These are phyloP conservation scores for Cercospora nicotianae DNA, from an alignment of 2,329 filamentous ascomycete genomes.

Conservation along the genomic window DNA sequence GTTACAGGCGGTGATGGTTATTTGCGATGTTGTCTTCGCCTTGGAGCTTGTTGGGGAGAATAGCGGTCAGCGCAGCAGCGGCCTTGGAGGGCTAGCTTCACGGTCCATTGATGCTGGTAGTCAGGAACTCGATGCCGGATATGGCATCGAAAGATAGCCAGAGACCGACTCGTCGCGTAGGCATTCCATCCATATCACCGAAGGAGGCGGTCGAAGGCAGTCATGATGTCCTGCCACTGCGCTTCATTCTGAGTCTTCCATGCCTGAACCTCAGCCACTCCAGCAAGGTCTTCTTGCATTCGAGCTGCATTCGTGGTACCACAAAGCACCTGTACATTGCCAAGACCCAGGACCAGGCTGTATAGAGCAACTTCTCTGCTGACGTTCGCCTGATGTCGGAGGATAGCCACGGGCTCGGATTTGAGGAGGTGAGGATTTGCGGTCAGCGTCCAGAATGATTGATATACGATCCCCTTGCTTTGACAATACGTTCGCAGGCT, in stretches of 20 bases:
- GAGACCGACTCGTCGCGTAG: not conserved
- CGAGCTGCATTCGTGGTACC: slow-evolving; percentile 55
- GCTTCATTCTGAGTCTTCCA: slow-evolving; percentile 15
- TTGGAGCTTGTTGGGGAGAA: not conserved
- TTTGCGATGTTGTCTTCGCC: not conserved
- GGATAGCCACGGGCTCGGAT: slow-evolving; percentile 49
- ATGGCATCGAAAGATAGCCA: not conserved
- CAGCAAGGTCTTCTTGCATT: slow-evolving; percentile 56
- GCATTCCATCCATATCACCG: slow-evolving; percentile 1
- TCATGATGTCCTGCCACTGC: slow-evolving; percentile 7
- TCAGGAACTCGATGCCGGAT: not conserved
- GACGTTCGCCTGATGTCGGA: slow-evolving; percentile 51
- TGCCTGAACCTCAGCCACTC: slow-evolving; percentile 35
- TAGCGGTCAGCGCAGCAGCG: not conserved
- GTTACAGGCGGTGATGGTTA: not conserved
- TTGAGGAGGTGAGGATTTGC: slow-evolving; percentile 56
- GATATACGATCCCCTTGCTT: slow-evolving; percentile 55
- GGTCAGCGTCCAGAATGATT: slow-evolving; percentile 63
- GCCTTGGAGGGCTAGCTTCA: not conserved
- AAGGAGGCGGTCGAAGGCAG: slow-evolving; percentile 19
- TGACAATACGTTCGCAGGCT: slow-evolving; percentile 59
- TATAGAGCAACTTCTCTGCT: slow-evolving; percentile 55
- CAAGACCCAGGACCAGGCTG: slow-evolving; percentile 56
- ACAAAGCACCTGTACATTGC: slow-evolving; percentile 54
- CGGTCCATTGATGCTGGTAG: not conserved